Percentiles rank a stretch among this genome's conserved stretches.
Evolutionary conservation across 2,329 filamentous ascomycete genomes (phyloP).

Genomic region (Stylonectria norvegica): DNA sequence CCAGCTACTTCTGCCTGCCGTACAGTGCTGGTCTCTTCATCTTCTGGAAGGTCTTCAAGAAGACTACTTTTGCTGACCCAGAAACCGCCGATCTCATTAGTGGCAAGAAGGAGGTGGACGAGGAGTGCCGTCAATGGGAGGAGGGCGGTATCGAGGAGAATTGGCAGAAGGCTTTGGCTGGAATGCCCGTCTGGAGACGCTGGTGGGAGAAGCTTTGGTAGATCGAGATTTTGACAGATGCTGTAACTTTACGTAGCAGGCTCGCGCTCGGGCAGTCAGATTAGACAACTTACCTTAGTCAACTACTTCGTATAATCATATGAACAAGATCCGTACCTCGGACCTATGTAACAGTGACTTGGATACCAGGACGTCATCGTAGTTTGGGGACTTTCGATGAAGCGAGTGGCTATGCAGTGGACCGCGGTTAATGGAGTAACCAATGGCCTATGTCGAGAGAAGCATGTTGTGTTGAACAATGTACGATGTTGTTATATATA

Average conservation of each 20-base stretch:
- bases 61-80: slow-evolving; percentile 53
- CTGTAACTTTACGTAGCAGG: slow-evolving; percentile 1
- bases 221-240: slow-evolving; percentile 1
- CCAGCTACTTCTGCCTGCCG: slow-evolving; percentile 51
- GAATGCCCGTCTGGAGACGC: slow-evolving; percentile 35
- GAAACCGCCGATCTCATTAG: slow-evolving; percentile 51
- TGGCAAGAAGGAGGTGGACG: slow-evolving; percentile 62
- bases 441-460: too few relatives aligned
- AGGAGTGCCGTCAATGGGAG: slow-evolving; percentile 41
- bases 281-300: not conserved
- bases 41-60: slow-evolving; percentile 31
- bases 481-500: too few relatives aligned
- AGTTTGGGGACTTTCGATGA: too few relatives aligned
- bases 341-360: not conserved
- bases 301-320: not conserved
- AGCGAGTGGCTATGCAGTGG: too few relatives aligned
- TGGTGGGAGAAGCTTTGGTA: slow-evolving; percentile 41
- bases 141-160: slow-evolving; percentile 46
- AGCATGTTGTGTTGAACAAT: too few relatives aligned
- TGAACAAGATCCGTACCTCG: not conserved
- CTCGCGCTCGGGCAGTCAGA: slow-evolving; percentile 5
- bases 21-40: slow-evolving; percentile 57
- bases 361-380: too few relatives aligned
- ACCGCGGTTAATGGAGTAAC: too few relatives aligned
- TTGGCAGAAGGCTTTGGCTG: slow-evolving; percentile 33